Evolutionary conservation across 306 rosid species (phyloP).

Genomic region (Mucuna pruriens): DNA sequence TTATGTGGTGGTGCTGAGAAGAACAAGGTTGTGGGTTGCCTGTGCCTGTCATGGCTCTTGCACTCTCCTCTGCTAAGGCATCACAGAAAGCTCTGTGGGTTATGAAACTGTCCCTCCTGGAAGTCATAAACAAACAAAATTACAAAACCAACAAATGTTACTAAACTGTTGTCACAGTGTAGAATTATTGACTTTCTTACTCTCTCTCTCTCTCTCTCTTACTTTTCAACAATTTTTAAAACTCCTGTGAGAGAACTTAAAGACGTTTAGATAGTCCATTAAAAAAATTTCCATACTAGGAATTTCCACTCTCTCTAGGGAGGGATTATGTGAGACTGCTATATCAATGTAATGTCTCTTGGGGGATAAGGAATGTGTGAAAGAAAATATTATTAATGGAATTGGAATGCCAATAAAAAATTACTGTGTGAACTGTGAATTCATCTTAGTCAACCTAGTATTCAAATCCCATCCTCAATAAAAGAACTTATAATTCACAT

Average conservation of each 20-base stretch:
- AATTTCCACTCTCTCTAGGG: slow-evolving; percentile 27
- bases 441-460: slow-evolving; percentile 44
- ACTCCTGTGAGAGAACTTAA: neutral
- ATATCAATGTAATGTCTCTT: slow-evolving; percentile 23
- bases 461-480: slow-evolving; percentile 35
- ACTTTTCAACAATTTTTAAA: slow-evolving; percentile 28
- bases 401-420: neutral
- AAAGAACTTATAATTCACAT: slow-evolving; percentile 31
- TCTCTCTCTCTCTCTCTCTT: slow-evolving; percentile 29
- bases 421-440: slow-evolving; percentile 10
- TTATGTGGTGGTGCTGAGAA: slow-evolving; percentile 38
- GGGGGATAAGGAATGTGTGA: neutral
- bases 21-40: slow-evolving; percentile 45
- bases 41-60: slow-evolving; percentile 49
- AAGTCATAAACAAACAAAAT: slow-evolving; percentile 32
- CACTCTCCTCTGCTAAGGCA: slow-evolving; percentile 94
- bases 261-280: slow-evolving; percentile 26
- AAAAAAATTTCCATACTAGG: slow-evolving; percentile 12
- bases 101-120: slow-evolving; percentile 97
- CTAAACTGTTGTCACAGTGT: slow-evolving; percentile 31
- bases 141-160: slow-evolving; percentile 43
- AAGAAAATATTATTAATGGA: neutral
- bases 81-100: slow-evolving; percentile 99
- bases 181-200: slow-evolving; percentile 39
- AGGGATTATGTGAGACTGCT: slow-evolving; percentile 29